phyloP scores from a whole-genome alignment of 2,329 filamentous ascomycete species.

The Incumbomyces lentus region DNA sequence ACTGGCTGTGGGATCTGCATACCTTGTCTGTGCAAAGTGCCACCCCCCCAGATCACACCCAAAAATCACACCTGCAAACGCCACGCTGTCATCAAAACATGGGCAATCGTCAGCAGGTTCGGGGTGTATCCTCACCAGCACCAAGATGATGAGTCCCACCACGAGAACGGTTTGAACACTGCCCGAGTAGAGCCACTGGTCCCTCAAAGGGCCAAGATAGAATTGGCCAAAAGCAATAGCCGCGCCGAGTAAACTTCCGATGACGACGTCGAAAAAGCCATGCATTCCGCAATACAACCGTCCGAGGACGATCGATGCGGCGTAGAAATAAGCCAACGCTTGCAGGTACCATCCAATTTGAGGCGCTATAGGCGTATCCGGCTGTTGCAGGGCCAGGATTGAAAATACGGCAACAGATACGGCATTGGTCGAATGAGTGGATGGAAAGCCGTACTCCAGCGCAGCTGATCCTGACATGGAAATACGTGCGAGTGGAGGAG shows the following conservation, averaged over 20 bases:
- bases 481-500: constrained; percentile 83
- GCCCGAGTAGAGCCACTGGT: constrained; percentile 57
- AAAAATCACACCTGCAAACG: constrained; percentile 82
- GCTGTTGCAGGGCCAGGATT: constrained; percentile 51
- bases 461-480: constrained; percentile 95
- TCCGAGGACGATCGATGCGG: constrained; percentile 77
- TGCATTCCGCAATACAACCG: constrained; percentile 98
- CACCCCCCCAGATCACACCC: constrained; percentile 74
- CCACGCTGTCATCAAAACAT: constrained; percentile 91
- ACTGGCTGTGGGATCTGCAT: constrained; percentile 40
- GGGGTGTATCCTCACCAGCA: constrained; percentile 78
- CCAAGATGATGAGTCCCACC: constrained; percentile 55
- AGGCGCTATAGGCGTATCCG: constrained; percentile 49
- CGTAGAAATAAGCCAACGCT: constrained; percentile 68
- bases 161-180: constrained; percentile 55
- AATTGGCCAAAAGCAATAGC: constrained; percentile 49
- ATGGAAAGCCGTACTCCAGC: constrained; percentile 93
- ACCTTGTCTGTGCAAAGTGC: constrained; percentile 58
- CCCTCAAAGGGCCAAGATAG: constrained; percentile 48
- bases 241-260: constrained; percentile 69
- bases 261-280: constrained; percentile 80
- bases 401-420: constrained; percentile 86
- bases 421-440: constrained; percentile 93
- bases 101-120: constrained; percentile 95
- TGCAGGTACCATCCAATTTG: constrained; percentile 55